phyloP scores from a whole-genome alignment of 2,329 filamentous ascomycete species.

The Colletotrichum lindemuthianum region DNA sequence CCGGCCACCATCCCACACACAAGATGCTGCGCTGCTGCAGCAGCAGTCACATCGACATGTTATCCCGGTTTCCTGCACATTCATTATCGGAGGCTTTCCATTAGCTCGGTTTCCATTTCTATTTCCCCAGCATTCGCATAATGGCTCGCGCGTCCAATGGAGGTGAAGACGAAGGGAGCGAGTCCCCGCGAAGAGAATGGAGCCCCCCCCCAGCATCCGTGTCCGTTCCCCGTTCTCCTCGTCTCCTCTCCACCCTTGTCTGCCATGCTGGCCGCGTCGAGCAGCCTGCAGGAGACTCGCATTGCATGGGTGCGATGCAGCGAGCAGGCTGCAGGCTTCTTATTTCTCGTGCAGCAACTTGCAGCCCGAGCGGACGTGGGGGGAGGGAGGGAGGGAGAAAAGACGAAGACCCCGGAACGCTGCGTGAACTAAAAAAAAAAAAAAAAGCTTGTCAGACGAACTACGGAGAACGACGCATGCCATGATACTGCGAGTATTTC shows the following conservation, averaged over 20 bases:
- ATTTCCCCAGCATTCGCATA: conserved; percentile 36
- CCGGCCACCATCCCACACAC: conserved; percentile 9
- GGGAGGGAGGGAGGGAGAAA: not conserved
- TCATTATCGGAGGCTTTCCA: conserved; percentile 30
- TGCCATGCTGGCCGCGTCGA: not conserved
- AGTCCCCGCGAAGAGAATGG: not conserved
- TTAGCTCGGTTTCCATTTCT: conserved; percentile 35
- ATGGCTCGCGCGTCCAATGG: conserved; percentile 26
- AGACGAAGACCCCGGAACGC: conserved; percentile 1
- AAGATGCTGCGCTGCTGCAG: conserved; percentile 2
- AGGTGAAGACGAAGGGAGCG: not conserved
- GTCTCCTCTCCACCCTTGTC: no score
- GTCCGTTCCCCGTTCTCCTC: no score
- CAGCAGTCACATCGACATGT: not conserved
- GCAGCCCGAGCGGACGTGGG: conserved; percentile 27
- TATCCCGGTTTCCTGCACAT: conserved; percentile 23
- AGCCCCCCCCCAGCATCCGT: not conserved
- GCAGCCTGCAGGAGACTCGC: conserved; percentile 16
- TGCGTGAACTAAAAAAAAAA: no score
- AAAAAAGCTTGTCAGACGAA: conserved; percentile 29
- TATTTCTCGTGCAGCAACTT: not conserved
- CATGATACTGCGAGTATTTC: no score
- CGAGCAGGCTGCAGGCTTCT: not conserved
- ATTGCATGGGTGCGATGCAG: conserved; percentile 14
- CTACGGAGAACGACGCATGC: conserved; percentile 8